Conservation (phyloP, 2,329 filamentous ascomycete species). For the Emmonsiellopsis sp. region DNA sequence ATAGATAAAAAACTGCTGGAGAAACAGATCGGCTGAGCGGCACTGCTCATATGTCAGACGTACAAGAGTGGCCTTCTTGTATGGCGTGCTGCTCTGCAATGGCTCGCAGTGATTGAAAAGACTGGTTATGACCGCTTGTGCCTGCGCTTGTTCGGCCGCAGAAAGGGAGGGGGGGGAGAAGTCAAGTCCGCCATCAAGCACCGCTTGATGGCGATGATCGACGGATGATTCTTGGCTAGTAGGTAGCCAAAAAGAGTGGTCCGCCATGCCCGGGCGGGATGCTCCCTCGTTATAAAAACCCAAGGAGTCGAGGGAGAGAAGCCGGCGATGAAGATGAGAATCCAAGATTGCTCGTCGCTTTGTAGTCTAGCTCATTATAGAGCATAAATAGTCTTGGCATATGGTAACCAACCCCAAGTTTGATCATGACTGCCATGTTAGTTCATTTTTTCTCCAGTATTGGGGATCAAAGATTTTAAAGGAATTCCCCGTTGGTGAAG, state of each 20-base stretch:
- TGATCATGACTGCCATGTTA: no score
- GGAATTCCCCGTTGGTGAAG: no score
- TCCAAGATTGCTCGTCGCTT: no score
- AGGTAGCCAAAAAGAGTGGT: conserved; percentile 4
- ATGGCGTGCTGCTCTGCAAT: conserved; percentile 12
- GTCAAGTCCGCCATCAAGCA: conserved; percentile 8
- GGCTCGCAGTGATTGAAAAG: conserved; percentile 14
- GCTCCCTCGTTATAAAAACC: no score
- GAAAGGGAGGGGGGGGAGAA: conserved; percentile 5
- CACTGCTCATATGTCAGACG: conserved; percentile 14
- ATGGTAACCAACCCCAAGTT: no score
- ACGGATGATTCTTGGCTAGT: conserved; percentile 5
- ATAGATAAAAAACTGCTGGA: conserved; percentile 8
- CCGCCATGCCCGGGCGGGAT: neutral
- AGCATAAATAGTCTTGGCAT: no score
- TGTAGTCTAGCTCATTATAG: no score
- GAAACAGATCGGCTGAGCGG: conserved; percentile 10
- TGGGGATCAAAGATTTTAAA: no score
- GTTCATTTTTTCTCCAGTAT: no score
- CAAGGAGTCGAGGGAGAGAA: no score
- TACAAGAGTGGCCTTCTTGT: conserved; percentile 14
- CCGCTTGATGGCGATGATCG: conserved; percentile 9
- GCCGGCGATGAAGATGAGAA: no score
- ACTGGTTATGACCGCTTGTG: conserved; percentile 7
- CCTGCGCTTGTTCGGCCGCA: conserved; percentile 7